Evolutionary conservation across 768 basidiomycete genomes (phyloP).

Genomic region (Solioccasus polychromus): DNA sequence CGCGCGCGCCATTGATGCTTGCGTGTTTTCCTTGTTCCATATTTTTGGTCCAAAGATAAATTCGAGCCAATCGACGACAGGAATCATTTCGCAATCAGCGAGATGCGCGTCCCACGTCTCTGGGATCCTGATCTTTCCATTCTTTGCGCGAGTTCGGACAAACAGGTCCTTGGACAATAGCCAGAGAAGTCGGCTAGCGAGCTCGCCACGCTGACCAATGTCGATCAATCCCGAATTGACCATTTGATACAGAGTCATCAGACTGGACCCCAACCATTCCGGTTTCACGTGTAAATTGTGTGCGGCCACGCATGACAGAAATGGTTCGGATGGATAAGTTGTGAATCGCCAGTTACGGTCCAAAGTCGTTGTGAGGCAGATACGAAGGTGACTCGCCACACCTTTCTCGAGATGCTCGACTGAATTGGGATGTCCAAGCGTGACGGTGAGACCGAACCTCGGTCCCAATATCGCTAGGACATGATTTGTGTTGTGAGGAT

Average conservation of each 20-base stretch:
- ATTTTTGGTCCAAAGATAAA: constrained; percentile 3
- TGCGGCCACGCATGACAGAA: constrained; percentile 7
- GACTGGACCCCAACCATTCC: background rate
- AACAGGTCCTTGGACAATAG: background rate
- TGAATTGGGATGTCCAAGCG: background rate
- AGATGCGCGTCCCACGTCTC: background rate
- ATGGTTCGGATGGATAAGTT: constrained; percentile 7
- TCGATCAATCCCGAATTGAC: constrained; percentile 1
- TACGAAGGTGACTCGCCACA: constrained; percentile 7
- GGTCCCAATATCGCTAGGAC: constrained; percentile 5
- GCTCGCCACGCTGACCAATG: background rate
- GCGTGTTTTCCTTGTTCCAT: background rate
- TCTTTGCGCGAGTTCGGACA: background rate
- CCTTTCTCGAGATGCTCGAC: background rate
- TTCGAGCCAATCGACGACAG: constrained; percentile 1
- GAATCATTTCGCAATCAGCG: constrained; percentile 4
- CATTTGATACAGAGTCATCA: background rate
- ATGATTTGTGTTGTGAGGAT: background rate
- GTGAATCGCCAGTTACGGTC: constrained; percentile 6
- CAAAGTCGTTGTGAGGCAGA: background rate
- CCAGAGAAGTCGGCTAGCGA: background rate
- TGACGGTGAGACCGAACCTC: constrained; percentile 2
- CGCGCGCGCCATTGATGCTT: background rate
- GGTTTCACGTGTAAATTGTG: background rate
- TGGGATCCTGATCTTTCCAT: background rate